These are phyloP conservation scores for Diaporthe capsici DNA, from an alignment of 2,329 filamentous ascomycete species.

Conservation along the genomic window DNA sequence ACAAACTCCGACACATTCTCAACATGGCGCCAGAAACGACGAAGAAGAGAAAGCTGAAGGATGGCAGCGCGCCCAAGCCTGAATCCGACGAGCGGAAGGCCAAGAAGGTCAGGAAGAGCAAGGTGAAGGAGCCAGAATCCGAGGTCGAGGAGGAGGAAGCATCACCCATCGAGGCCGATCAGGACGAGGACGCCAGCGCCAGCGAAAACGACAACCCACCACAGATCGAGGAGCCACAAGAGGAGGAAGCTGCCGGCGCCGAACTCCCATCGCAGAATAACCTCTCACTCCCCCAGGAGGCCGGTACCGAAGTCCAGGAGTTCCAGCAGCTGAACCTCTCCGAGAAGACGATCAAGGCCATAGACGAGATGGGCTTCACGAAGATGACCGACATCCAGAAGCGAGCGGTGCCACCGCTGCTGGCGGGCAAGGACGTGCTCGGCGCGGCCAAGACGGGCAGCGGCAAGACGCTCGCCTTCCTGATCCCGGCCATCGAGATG, in stretches of 20 bases:
- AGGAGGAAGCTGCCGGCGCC: slow-evolving; percentile 50
- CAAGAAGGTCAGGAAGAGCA: slow-evolving; percentile 43
- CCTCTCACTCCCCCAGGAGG: slow-evolving; percentile 68
- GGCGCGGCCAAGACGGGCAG: slow-evolving; percentile 97
- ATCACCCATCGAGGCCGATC: slow-evolving; percentile 44
- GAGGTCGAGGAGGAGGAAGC: slow-evolving; percentile 42
- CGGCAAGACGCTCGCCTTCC: slow-evolving; percentile 94
- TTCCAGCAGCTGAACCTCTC: slow-evolving; percentile 89
- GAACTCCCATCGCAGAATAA: slow-evolving; percentile 55
- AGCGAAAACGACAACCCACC: slow-evolving; percentile 35
- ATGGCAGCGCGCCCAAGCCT: slow-evolving; percentile 46
- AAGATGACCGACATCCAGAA: slow-evolving; percentile 97
- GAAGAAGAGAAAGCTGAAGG: slow-evolving; percentile 56
- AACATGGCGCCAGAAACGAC: slow-evolving; percentile 50
- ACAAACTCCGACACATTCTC: slow-evolving; percentile 35
- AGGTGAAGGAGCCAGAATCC: slow-evolving; percentile 37
- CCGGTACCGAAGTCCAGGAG: slow-evolving; percentile 74
- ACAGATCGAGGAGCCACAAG: slow-evolving; percentile 47
- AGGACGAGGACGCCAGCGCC: slow-evolving; percentile 40
- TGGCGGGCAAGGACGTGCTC: slow-evolving; percentile 92
- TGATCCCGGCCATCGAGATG: slow-evolving; percentile 96
- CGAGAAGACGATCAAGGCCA: slow-evolving; percentile 89
- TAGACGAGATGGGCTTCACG: slow-evolving; percentile 91
- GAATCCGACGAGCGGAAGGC: slow-evolving; percentile 35
- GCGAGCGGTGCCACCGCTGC: slow-evolving; percentile 86